Evolutionary conservation across 129 eudicot species (phyloP).

Genomic region (Ambrosia artemisiifolia): DNA sequence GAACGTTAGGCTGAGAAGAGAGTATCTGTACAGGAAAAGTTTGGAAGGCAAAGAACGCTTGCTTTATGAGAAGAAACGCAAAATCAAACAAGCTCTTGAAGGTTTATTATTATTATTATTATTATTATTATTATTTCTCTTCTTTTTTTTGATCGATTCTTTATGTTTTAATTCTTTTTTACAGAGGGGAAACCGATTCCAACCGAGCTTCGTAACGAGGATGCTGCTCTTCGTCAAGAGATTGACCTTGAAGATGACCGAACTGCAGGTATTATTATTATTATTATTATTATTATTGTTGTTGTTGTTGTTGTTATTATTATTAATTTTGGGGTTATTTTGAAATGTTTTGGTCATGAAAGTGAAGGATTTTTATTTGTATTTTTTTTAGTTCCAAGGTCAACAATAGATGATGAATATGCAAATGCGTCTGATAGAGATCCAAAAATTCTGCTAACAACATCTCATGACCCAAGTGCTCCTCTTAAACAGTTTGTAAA

Average conservation of each 20-base stretch:
- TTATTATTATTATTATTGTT: no score
- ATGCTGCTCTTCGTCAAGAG: constrained; percentile 90
- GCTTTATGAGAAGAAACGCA: constrained; percentile 93
- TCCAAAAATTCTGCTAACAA: constrained; percentile 85
- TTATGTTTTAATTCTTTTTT: background rate
- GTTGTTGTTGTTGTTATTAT: no score
- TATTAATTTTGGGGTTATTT: background rate
- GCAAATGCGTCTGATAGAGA: constrained; percentile 77
- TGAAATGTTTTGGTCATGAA: background rate
- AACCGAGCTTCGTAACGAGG: constrained; percentile 92
- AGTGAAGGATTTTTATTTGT: background rate
- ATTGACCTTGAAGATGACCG: constrained; percentile 87
- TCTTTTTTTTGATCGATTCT: background rate
- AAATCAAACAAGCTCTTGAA: constrained; percentile 82
- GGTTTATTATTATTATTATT: constrained; percentile 30
- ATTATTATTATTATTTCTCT: no score
- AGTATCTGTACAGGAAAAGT: constrained; percentile 82
- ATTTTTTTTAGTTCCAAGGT: constrained; percentile 64
- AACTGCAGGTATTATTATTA: constrained; percentile 50
- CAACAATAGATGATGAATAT: constrained; percentile 87
- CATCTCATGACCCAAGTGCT: constrained; percentile 92
- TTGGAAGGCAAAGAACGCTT: constrained; percentile 93
- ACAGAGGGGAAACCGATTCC: constrained; percentile 96
- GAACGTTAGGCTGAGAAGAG: constrained; percentile 71
- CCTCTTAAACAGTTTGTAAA: constrained; percentile 87